Evolutionary conservation across 768 basidiomycete genomes (phyloP), one percentile per base, ranked within the genome.

Genomic region (Russula virescens): DNA sequence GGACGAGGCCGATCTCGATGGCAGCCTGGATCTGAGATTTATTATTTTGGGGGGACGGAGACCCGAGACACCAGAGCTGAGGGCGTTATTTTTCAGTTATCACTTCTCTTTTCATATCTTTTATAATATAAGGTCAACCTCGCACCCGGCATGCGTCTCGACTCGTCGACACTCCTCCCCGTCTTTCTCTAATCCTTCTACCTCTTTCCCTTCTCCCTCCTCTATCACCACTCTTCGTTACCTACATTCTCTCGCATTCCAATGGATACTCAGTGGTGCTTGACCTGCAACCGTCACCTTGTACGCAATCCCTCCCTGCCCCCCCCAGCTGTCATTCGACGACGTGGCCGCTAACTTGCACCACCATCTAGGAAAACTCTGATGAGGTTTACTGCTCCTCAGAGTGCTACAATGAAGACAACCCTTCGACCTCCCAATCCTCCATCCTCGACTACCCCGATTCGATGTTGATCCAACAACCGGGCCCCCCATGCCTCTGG

Each of bases 241-340:
- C 3, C 55, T 14, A 54, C 69, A 68, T 58, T 65, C 46, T 48
- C 58, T 54, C 50, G 21, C 52, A 52, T 34, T 3, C 74, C 68
- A 63, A 83, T 86, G 80, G 86, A 87, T 73, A 79, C 81, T 66
- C 82, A 87, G 76, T 87, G 85, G 84, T 90, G 88, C 71, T 76
- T 89, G 67, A 76, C 78, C 59, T 90, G 88, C 77, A 78, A 79
- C 66, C 78, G 80, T 66, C 81, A 79, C 67, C 73, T 85, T 65
- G 87, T 83, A 71, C 42, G 83, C 81, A 51, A 53, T 58, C 50
- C 34, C 59, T 54, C 52, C 26, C 42, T 34, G 58, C 50, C 43
- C 62, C 57, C 46, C 25, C 38, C 31, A 43, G 35, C 43, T n/a
- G 16, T 31, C 31, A 19, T 64, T 48, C 23, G 38, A 34, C 42